Conservation (phyloP, 1,284 basidiomycete genomes). For the Pterulicium gracile region DNA sequence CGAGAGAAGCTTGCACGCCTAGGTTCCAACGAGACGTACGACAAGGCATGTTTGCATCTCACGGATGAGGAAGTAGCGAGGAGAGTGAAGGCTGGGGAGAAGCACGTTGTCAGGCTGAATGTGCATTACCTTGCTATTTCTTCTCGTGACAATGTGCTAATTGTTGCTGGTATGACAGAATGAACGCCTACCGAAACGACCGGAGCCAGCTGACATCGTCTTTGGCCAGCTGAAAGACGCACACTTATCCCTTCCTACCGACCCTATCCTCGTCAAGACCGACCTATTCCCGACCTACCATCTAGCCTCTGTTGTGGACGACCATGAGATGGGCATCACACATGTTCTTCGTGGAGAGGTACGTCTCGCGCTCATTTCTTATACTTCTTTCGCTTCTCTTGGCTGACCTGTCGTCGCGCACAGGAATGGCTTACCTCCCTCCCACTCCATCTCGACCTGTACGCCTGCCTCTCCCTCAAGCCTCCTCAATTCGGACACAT, state of each 20-base stretch:
- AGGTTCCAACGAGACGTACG: slow-evolving; percentile 73
- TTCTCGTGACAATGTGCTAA: not conserved
- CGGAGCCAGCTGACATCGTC: slow-evolving; percentile 53
- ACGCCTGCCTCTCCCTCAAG: slow-evolving; percentile 62
- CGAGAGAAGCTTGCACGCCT: slow-evolving; percentile 57
- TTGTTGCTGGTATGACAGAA: slow-evolving; percentile 28
- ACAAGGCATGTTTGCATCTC: slow-evolving; percentile 77
- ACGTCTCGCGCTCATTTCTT: slow-evolving; percentile 11
- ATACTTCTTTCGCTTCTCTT: not conserved
- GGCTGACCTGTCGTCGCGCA: not conserved
- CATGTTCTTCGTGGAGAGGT: slow-evolving; percentile 95
- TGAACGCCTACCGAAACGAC: slow-evolving; percentile 35
- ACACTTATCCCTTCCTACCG: slow-evolving; percentile 71
- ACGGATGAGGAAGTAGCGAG: slow-evolving; percentile 78
- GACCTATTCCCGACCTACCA: slow-evolving; percentile 96
- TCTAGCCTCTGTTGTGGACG: slow-evolving; percentile 92
- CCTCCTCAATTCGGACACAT: slow-evolving; percentile 87
- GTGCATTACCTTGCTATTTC: slow-evolving; percentile 31
- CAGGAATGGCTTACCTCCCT: slow-evolving; percentile 96
- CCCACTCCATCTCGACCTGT: slow-evolving; percentile 88
- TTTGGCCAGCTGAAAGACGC: slow-evolving; percentile 70
- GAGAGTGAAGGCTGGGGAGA: slow-evolving; percentile 65
- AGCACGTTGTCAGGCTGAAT: slow-evolving; percentile 79
- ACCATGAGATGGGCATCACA: slow-evolving; percentile 91
- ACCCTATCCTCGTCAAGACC: slow-evolving; percentile 88